Conservation (phyloP, 2,329 filamentous ascomycete genomes). For the Cryoendolithus antarcticus region DNA sequence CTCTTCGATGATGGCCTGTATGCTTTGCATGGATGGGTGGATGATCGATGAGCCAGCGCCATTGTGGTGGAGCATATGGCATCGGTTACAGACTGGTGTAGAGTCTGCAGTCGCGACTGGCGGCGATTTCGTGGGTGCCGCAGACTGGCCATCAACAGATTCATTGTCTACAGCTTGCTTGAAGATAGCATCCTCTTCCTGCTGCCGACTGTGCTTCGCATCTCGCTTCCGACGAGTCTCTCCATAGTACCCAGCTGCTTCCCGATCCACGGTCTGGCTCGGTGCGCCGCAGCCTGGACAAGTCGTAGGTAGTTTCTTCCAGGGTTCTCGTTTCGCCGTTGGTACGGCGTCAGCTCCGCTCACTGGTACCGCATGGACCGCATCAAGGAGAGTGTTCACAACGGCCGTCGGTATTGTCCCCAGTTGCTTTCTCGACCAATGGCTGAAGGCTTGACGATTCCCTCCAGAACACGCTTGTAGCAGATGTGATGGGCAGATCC, state of each 20-base stretch:
- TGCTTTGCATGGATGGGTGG: constrained; percentile 68
- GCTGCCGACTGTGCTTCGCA: constrained; percentile 11
- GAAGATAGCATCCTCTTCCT: constrained; percentile 27
- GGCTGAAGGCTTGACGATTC: constrained; percentile 1
- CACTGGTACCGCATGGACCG: no score
- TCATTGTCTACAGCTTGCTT: constrained; percentile 22
- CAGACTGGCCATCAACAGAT: constrained; percentile 17
- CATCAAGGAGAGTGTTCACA: no score
- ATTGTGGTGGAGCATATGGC: constrained; percentile 71
- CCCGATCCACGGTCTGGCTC: constrained; percentile 42
- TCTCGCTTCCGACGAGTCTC: constrained; percentile 28
- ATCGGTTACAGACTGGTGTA: constrained; percentile 68
- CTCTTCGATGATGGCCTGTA: constrained; percentile 73
- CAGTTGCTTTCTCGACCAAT: background rate
- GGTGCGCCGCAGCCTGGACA: constrained; percentile 54
- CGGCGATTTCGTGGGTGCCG: constrained; percentile 4
- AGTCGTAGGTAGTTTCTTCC: constrained; percentile 12
- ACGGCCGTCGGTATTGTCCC: no score
- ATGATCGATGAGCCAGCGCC: constrained; percentile 57
- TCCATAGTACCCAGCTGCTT: constrained; percentile 47
- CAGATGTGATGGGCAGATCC: constrained; percentile 1
- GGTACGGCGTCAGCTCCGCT: background rate
- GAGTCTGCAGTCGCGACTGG: constrained; percentile 1
- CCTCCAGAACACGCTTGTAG: constrained; percentile 1
- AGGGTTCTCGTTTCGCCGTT: background rate